Conservation (phyloP, 2,329 filamentous ascomycete species). For the Xylaria arbuscula region DNA sequence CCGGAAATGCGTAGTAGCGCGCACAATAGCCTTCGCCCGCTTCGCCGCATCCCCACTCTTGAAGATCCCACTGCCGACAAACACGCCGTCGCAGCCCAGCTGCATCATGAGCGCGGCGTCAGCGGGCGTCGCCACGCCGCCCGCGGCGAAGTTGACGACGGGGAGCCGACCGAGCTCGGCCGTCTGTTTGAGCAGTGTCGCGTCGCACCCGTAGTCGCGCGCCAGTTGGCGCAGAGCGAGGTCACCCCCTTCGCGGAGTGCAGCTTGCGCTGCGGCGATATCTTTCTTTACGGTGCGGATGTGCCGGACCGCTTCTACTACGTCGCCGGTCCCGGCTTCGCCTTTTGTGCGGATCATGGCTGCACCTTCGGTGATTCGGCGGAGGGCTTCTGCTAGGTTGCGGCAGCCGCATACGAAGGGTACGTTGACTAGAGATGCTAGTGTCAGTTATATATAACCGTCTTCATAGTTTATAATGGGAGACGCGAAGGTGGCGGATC, state of each 20-base stretch:
- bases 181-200: constrained; percentile 83
- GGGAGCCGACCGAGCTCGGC: constrained; percentile 88
- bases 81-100: constrained; percentile 96
- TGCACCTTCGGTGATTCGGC: constrained; percentile 90
- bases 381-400: constrained; percentile 91
- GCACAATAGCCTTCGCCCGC: constrained; percentile 93
- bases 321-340: constrained; percentile 95
- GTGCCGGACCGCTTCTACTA: constrained; percentile 95
- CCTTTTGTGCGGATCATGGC: constrained; percentile 99
- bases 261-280: constrained; percentile 82
- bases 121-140: constrained; percentile 98
- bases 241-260: constrained; percentile 68
- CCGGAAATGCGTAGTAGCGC: constrained; percentile 90
- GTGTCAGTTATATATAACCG: constrained; percentile 6
- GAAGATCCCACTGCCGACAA: constrained; percentile 97
- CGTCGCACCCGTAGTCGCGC: constrained; percentile 82
- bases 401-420: constrained; percentile 98
- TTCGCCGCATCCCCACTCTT: constrained; percentile 92
- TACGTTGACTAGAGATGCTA: constrained; percentile 63
- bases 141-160: constrained; percentile 97
- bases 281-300: constrained; percentile 90
- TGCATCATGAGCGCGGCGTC: constrained; percentile 99
- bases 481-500: background rate
- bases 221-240: constrained; percentile 75
- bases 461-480: background rate